Evolutionary conservation across 257 asterid species (phyloP).

Genomic region (Catharanthus roseus): DNA sequence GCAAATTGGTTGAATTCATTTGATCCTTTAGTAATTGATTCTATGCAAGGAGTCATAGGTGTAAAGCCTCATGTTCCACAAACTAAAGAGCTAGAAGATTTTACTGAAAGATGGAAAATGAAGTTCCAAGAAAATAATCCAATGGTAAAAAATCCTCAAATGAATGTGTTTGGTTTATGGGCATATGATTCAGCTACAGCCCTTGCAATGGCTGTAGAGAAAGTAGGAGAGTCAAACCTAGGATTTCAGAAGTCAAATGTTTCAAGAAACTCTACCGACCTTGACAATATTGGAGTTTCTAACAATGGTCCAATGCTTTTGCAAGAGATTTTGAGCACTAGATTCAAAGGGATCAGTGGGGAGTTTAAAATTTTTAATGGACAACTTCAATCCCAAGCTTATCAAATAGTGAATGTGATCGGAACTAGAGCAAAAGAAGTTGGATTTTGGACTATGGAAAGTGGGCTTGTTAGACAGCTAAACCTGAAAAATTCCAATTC

Average conservation of each 20-base stretch:
- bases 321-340: conserved; percentile 20
- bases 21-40: conserved; percentile 22
- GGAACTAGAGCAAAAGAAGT: conserved; percentile 29
- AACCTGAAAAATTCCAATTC: background rate
- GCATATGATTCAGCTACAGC: conserved; percentile 48
- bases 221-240: conserved; percentile 15
- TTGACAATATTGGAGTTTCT: conserved; percentile 23
- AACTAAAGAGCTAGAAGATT: conserved; percentile 23
- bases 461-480: background rate
- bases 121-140: conserved; percentile 13
- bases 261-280: conserved; percentile 23
- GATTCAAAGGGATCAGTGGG: conserved; percentile 41
- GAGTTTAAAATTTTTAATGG: conserved; percentile 32
- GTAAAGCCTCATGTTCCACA: conserved; percentile 33
- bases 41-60: conserved; percentile 59
- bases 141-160: conserved; percentile 14
- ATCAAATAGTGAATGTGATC: conserved; percentile 34
- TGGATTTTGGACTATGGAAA: conserved; percentile 44
- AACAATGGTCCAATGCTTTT: conserved; percentile 24
- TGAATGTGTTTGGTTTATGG: conserved; percentile 39
- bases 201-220: conserved; percentile 47
- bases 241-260: conserved; percentile 14
- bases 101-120: conserved; percentile 29
- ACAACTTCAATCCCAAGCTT: conserved; percentile 40
- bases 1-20: conserved; percentile 20